Conservation (phyloP, 305 asterid genomes). For the Fraxinus velutina region DNA sequence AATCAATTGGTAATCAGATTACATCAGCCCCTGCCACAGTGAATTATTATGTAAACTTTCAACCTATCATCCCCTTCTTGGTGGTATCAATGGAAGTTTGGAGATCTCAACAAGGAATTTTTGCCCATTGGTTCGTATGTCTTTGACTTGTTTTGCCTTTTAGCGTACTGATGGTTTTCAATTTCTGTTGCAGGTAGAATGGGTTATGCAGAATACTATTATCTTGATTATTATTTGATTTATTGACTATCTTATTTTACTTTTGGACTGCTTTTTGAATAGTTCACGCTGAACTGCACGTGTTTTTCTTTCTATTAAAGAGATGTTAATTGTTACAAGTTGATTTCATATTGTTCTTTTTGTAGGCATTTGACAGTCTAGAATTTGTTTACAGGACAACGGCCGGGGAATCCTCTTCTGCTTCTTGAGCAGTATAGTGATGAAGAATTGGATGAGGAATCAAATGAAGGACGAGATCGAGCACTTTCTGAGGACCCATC, state of each 20-base stretch:
- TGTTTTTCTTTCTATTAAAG: slow-evolving; percentile 18
- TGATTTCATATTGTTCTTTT: slow-evolving; percentile 9
- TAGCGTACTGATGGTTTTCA: slow-evolving; percentile 64
- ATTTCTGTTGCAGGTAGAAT: slow-evolving; percentile 72
- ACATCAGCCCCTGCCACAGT: slow-evolving; percentile 82
- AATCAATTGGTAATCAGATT: slow-evolving; percentile 68
- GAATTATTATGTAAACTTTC: slow-evolving; percentile 67
- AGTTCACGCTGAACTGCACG: neutral
- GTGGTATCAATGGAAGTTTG: slow-evolving; percentile 62
- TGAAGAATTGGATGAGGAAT: slow-evolving; percentile 69
- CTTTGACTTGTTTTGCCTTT: slow-evolving; percentile 65
- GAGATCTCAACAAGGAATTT: slow-evolving; percentile 52
- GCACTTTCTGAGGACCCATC: slow-evolving; percentile 43
- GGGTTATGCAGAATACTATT: slow-evolving; percentile 36
- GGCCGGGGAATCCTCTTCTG: slow-evolving; percentile 67
- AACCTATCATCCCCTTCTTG: slow-evolving; percentile 54
- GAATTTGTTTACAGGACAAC: slow-evolving; percentile 54
- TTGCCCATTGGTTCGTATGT: slow-evolving; percentile 91
- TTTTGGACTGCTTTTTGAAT: neutral
- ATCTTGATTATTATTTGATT: slow-evolving; percentile 22
- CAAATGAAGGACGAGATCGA: slow-evolving; percentile 36
- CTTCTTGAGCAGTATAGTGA: slow-evolving; percentile 96
- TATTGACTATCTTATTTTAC: neutral
- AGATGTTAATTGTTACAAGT: slow-evolving; percentile 23
- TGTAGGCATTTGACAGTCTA: slow-evolving; percentile 40